These are phyloP conservation scores for Filobasidium wieringae DNA, from an alignment of 768 basidiomycete species.

Conservation along the genomic window DNA sequence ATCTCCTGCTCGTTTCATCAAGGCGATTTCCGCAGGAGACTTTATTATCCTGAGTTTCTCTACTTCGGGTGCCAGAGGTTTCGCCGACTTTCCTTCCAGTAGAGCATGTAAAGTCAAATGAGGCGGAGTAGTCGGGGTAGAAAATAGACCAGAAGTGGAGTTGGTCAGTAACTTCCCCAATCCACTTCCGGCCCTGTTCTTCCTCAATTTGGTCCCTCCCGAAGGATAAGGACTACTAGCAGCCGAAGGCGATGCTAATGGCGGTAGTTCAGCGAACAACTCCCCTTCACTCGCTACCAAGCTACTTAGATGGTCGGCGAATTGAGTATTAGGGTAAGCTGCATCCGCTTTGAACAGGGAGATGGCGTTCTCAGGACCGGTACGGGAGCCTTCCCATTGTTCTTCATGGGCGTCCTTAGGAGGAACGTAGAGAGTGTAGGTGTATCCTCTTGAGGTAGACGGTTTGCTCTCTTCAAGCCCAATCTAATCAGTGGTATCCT, in stretches of 20 bases:
- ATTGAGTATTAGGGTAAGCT: slow-evolving; percentile 23
- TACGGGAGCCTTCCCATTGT: slow-evolving; percentile 84
- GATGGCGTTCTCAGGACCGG: slow-evolving; percentile 55
- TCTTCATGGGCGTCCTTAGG: slow-evolving; percentile 65
- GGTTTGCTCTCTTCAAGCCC: slow-evolving; percentile 50
- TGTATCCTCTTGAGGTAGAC: slow-evolving; percentile 61
- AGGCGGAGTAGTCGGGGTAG: slow-evolving; percentile 20
- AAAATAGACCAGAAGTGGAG: slow-evolving; percentile 1
- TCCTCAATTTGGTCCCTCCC: slow-evolving; percentile 38
- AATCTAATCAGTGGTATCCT: neutral
- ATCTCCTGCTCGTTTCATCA: slow-evolving; percentile 76
- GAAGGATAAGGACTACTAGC: slow-evolving; percentile 16
- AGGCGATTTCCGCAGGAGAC: slow-evolving; percentile 57
- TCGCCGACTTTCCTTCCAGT: slow-evolving; percentile 44
- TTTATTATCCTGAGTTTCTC: slow-evolving; percentile 66
- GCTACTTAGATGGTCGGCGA: slow-evolving; percentile 47
- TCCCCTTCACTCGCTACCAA: slow-evolving; percentile 40
- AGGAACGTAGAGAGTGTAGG: slow-evolving; percentile 70
- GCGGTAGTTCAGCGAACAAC: slow-evolving; percentile 44
- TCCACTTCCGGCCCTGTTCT: neutral
- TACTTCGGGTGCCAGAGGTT: slow-evolving; percentile 56
- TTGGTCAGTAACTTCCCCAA: neutral
- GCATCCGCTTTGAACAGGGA: slow-evolving; percentile 67
- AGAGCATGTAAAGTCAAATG: slow-evolving; percentile 32
- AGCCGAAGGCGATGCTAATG: slow-evolving; percentile 26